Base-by-base conservation (phyloP, 2,329 filamentous ascomycete species). In the Arthroderma sp. region DNA sequence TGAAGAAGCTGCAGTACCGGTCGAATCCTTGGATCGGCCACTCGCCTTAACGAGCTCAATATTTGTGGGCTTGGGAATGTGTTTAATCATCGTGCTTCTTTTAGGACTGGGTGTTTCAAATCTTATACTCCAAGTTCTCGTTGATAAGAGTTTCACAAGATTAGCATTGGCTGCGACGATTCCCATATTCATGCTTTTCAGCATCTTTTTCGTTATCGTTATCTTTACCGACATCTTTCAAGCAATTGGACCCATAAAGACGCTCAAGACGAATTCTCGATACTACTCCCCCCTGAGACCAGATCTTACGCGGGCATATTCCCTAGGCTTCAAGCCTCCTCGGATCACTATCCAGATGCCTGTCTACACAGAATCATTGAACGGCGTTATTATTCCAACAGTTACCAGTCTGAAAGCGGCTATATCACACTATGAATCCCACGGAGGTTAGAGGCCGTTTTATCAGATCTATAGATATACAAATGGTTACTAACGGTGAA, bases 301-400 rank as follows among this genome's bases (percentile, higher is more conserved):
- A 3, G 50, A 55, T 45, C 42, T 51, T 39, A 38, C 46, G 40
- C 43, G 22, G 8, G 50, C 50, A 3, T 52, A 52, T 38, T 43
- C 51, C 32, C 27, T 50, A 2, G 51, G 51, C 31, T 53, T 53
- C 40, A 49, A 42, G 29, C 48, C 48, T 9, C 31, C 72, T 69
- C 53, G 65, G 10, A 50, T 75, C 48, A 89, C 84, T 3, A 83
- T 93, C 36, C 86, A 94, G 58, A 88, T 84, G 60, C 86, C 86
- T 4, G 83, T 93, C 0, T 93, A 91, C 68, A 91, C 89, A 62
- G 86, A 93, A 61, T 84, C 85, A 51, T 71, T 93, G 2, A 67
- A 68, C 32, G 77, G 71, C 49, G 86, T 93, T 55, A 77, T 78
- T 50, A 65, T 67, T 38, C 74, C 75, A 0, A 78, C 74, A 0